phyloP scores from a whole-genome alignment of 140 eudicot species.

The Stevia rebaudiana region DNA sequence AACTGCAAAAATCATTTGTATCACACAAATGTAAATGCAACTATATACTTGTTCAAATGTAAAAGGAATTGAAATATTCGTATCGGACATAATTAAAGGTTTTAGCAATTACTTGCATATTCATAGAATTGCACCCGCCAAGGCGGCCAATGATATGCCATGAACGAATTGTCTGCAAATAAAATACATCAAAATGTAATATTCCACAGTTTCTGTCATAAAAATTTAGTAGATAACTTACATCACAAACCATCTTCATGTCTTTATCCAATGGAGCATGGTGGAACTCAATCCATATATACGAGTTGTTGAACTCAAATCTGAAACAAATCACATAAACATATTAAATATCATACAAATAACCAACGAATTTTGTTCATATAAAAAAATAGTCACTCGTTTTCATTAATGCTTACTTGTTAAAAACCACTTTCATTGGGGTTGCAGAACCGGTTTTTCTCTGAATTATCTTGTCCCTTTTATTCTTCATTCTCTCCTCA shows the following conservation, averaged over 20 bases:
- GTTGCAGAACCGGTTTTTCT: constrained; percentile 74
- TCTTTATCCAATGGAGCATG: constrained; percentile 86
- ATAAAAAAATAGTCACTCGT: not conserved
- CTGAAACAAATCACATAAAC: constrained; percentile 32
- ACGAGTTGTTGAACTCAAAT: constrained; percentile 77
- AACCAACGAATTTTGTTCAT: constrained; percentile 1
- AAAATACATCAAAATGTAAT: not conserved
- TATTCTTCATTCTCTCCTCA: constrained; percentile 85
- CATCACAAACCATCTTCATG: constrained; percentile 67
- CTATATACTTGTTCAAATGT: not conserved
- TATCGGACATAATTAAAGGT: not conserved
- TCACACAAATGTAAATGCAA: constrained; percentile 3
- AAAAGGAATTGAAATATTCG: not conserved
- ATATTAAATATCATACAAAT: constrained; percentile 8
- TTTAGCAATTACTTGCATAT: constrained; percentile 70
- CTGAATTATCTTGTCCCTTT: constrained; percentile 78
- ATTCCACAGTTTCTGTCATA: not conserved
- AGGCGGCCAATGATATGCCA: constrained; percentile 98
- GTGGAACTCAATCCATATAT: constrained; percentile 92
- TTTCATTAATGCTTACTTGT: constrained; percentile 65
- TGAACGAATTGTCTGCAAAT: constrained; percentile 71
- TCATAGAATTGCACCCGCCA: constrained; percentile 95
- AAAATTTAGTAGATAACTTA: constrained; percentile 29
- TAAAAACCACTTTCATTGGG: constrained; percentile 79
- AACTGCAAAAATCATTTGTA: constrained; percentile 40